Evolutionary conservation across 2,329 filamentous ascomycete species (phyloP).

Genomic region (Fusarium sp.): DNA sequence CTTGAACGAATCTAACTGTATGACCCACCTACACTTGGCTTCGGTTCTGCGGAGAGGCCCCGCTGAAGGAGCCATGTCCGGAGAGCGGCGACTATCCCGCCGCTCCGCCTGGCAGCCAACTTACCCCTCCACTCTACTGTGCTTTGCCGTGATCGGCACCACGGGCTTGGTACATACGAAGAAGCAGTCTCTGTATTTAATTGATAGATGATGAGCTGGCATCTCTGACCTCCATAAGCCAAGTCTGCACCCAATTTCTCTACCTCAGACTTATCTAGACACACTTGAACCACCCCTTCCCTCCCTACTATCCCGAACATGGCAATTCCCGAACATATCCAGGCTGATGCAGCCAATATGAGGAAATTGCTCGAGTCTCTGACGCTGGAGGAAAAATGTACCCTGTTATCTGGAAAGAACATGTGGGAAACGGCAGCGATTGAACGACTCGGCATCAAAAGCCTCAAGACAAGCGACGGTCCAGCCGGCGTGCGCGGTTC

Average conservation of each 20-base stretch:
- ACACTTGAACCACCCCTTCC: neutral
- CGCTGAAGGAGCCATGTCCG: neutral
- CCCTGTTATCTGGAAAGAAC: neutral
- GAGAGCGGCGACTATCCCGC: neutral
- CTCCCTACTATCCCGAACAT: neutral
- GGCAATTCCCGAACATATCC: neutral
- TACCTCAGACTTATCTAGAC: neutral
- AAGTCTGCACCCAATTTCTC: neutral
- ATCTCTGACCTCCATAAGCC: neutral
- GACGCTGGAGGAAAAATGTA: neutral
- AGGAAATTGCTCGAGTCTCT: neutral
- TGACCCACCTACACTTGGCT: neutral
- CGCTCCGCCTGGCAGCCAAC: neutral
- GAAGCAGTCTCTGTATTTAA: neutral
- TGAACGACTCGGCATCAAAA: neutral
- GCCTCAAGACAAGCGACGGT: neutral
- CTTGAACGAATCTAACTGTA: neutral
- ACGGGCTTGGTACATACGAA: neutral
- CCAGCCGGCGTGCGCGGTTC: neutral
- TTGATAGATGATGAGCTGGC: neutral
- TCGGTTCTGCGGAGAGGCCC: neutral
- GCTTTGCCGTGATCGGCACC: neutral
- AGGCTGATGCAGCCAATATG: neutral
- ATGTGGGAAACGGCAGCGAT: neutral
- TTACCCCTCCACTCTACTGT: neutral